Percentiles rank a stretch among this genome's conserved stretches.
These are phyloP conservation scores for Pichia sp. DNA, from an alignment of 1,139 yeast genomes.

Conservation along the genomic window DNA sequence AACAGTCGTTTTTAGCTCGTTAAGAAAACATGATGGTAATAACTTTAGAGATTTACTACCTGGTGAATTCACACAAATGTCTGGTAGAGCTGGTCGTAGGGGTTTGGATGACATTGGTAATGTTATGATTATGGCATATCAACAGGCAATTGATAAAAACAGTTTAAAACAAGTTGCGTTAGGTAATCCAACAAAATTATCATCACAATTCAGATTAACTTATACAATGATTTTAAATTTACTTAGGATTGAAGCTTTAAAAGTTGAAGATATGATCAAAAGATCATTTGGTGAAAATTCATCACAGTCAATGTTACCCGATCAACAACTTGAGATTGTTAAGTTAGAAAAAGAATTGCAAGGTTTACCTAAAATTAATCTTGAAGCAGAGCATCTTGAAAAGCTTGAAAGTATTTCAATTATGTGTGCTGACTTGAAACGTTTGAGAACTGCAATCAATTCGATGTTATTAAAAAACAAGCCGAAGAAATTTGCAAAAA, in stretches of 20 bases:
- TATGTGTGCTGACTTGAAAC: not conserved
- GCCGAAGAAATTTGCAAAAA: constrained; percentile 4
- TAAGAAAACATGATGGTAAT: constrained; percentile 85
- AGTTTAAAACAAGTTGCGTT: constrained; percentile 70
- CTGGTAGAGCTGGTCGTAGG: constrained; percentile 99
- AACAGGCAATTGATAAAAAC: constrained; percentile 50
- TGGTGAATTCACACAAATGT: constrained; percentile 98
- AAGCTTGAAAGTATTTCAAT: constrained; percentile 41
- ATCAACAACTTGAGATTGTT: constrained; percentile 64
- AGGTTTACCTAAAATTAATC: constrained; percentile 30
- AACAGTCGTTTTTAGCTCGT: constrained; percentile 84
- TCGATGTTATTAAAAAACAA: constrained; percentile 1
- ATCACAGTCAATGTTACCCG: constrained; percentile 79
- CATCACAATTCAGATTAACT: constrained; percentile 87
- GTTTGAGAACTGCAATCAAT: not conserved
- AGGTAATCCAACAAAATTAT: constrained; percentile 83
- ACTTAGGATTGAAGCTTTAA: constrained; percentile 84
- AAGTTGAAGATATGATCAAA: constrained; percentile 96
- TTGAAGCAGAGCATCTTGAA: constrained; percentile 34
- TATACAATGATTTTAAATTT: constrained; percentile 92
- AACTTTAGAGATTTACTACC: constrained; percentile 76
- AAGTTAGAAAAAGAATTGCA: constrained; percentile 44
- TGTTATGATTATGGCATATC: constrained; percentile 92
- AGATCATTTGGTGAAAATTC: constrained; percentile 91
- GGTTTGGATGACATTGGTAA: constrained; percentile 98